Percentiles rank a stretch among this genome's conserved stretches.
Conservation (phyloP, 345 rosid genomes). For the Arabidopsis suecica region DNA sequence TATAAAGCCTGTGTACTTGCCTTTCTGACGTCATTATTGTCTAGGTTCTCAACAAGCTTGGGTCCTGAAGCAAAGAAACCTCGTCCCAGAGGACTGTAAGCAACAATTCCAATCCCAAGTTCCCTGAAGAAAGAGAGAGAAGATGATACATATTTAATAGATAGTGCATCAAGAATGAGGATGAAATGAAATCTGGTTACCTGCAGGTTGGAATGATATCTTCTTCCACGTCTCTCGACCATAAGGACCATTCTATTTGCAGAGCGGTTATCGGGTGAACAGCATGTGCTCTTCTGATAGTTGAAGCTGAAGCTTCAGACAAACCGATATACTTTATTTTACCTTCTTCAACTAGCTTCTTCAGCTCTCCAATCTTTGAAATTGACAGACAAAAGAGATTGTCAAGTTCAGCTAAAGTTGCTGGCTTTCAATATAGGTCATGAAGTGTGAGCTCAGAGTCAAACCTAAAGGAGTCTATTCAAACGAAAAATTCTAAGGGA, state of each 20-base stretch:
- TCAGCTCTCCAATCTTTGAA: conserved; percentile 59
- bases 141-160: no score
- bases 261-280: conserved; percentile 73
- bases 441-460: no score
- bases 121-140: conserved; percentile 48
- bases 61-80: conserved; percentile 71
- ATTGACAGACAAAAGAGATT: background rate
- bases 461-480: no score
- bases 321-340: conserved; percentile 72
- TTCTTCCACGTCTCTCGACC: conserved; percentile 76
- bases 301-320: conserved; percentile 78
- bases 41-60: conserved; percentile 50
- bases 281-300: conserved; percentile 79
- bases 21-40: conserved; percentile 52
- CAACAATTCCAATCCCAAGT: conserved; percentile 77
- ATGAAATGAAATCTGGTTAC: background rate
- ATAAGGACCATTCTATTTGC: conserved; percentile 75
- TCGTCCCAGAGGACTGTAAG: conserved; percentile 72
- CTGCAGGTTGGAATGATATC: conserved; percentile 52
- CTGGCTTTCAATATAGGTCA: no score
- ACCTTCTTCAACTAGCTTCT: conserved; percentile 77
- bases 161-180: no score
- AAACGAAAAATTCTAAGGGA: no score
- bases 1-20: conserved; percentile 24
- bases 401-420: no score